Evolutionary conservation across 768 basidiomycete species (phyloP), one percentile per base, ranked within the genome.

Genomic region (Epithele typhae): DNA sequence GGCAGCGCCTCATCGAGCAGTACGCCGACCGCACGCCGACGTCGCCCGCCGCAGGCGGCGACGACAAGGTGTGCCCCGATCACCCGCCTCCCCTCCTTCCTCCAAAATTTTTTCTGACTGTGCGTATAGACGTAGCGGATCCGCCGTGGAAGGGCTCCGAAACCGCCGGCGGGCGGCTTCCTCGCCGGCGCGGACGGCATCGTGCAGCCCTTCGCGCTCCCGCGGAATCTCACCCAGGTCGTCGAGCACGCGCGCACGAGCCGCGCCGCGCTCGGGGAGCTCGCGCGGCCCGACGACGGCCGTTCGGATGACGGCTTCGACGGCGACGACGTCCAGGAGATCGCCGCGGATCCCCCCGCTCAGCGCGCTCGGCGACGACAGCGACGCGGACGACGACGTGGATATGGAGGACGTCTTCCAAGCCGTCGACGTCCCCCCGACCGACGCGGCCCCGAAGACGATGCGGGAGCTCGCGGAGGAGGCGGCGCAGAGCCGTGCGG

Each of bases 1-100:
- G 92, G 14, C 77, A 87, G 56, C 78, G 92, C 37, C 70, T 97
- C 25, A 85, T 85, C 59, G 79, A 79, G 41, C 83, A 94, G 61
- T 96, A 95, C 64, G 77, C 64, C 7, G 57, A 56, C 14, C 51
- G 52, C 5, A 52, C 41, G 3, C 40, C 38, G 32, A 17, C 11
- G 12, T 27, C 19, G 17, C 25, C 27, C 4, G 19, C 21, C n/a
- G 39, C 14, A 25, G 51, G 51, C 17, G 46, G 27, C 27, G 14
- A 30, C 27, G 27, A 14, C 27, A 30, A 52, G 46, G 52, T 53
- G 8, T n/a, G 58, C n/a, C n/a, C n/a, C n/a, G 38, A 11, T 14
- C 17, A 40, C 25, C 35, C 40, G 9, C 9, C 9, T 15, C 30
- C 30, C 9, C 9, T 32, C 30, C 30, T 9, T 32, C 30, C 30